A percentile compares a stretch with the other conserved stretches of the same genome.
Conservation (phyloP, 2,329 filamentous ascomycete species). For the Dryadomyces quercus-mongolicae region DNA sequence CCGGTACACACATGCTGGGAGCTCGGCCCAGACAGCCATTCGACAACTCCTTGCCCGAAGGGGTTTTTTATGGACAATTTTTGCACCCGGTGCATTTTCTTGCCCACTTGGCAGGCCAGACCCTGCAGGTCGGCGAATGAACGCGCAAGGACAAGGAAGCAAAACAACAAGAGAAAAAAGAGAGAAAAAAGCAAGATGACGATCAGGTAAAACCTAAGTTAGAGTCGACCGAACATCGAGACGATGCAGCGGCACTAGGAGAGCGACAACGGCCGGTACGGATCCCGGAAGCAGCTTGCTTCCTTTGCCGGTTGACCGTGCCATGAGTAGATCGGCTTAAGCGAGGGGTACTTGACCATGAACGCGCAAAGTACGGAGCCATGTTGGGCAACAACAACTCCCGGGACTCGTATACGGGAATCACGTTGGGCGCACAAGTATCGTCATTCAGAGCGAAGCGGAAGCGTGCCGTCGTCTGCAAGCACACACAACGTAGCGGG, state of each 20-base stretch:
- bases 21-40: no score
- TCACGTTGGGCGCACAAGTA: not conserved
- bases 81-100: no score
- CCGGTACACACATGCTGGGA: no score
- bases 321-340: no score
- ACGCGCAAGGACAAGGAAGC: not conserved
- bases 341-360: no score
- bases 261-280: no score
- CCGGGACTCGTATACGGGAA: not conserved
- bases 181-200: not conserved
- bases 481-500: not conserved
- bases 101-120: no score
- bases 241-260: not conserved
- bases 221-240: not conserved
- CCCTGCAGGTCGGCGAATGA: no score
- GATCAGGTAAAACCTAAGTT: not conserved
- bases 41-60: no score
- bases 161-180: not conserved
- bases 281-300: not conserved
- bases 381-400: slow-evolving; percentile 2
- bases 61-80: no score
- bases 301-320: no score
- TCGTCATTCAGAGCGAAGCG: not conserved
- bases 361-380: no score
- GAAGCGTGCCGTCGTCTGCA: not conserved